Percentiles rank a stretch among this genome's conserved stretches.
phyloP scores from a whole-genome alignment of 768 basidiomycete species.

The Lyophyllum semitale region DNA sequence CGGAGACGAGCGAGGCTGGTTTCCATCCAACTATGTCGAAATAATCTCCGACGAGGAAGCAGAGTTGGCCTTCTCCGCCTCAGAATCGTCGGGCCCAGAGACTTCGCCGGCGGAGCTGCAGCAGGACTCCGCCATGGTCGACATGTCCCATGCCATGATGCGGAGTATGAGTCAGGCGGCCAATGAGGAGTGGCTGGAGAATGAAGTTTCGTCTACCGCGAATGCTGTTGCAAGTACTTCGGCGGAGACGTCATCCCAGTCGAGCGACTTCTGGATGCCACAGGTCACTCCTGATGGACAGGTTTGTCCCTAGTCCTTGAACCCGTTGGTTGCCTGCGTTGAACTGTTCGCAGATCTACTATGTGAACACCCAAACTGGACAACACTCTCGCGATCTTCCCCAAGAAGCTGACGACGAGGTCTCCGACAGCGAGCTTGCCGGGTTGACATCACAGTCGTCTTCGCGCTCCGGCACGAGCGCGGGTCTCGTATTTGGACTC shows the following conservation, averaged over 20 bases:
- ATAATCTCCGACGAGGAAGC: conserved; percentile 81
- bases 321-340: not conserved
- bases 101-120: conserved; percentile 22
- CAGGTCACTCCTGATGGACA: conserved; percentile 80
- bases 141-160: conserved; percentile 52
- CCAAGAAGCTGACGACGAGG: conserved; percentile 64
- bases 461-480: conserved; percentile 56
- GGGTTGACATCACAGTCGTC: conserved; percentile 58
- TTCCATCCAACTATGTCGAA: conserved; percentile 94
- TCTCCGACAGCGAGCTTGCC: conserved; percentile 63
- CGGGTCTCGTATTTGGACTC: conserved; percentile 49
- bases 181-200: conserved; percentile 62
- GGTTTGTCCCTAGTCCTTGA: conserved; percentile 44
- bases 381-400: conserved; percentile 86
- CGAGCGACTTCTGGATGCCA: conserved; percentile 91
- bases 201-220: conserved; percentile 37
- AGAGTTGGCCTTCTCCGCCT: conserved; percentile 59
- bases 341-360: conserved; percentile 73
- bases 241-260: conserved; percentile 39
- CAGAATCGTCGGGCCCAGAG: conserved; percentile 45
- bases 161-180: conserved; percentile 39
- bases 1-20: conserved; percentile 91
- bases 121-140: conserved; percentile 37
- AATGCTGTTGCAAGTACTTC: conserved; percentile 29
- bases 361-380: conserved; percentile 88